phyloP scores from a whole-genome alignment of 352 stramenopile species.

The Globisporangium orthogonon region DNA sequence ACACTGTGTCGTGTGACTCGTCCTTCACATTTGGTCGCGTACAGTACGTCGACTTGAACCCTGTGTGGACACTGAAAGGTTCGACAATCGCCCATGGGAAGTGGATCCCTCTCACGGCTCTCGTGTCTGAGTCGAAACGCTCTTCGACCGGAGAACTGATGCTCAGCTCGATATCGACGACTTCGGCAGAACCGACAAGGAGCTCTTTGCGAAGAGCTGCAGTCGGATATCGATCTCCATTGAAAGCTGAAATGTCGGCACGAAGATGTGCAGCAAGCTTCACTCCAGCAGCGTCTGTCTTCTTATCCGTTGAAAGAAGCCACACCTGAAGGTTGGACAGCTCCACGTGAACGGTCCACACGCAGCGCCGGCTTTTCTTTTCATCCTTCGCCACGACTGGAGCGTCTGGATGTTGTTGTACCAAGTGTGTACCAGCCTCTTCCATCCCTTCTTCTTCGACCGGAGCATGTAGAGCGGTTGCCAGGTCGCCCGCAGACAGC shows the following conservation, averaged over 20 bases:
- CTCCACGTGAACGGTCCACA: conserved; percentile 37
- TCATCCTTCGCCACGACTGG: neutral
- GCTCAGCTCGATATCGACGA: conserved; percentile 31
- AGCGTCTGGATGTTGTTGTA: too few species aligned
- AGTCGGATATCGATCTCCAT: neutral
- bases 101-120: conserved; percentile 8
- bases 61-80: conserved; percentile 32
- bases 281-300: conserved; percentile 43
- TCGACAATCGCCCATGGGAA: conserved; percentile 42
- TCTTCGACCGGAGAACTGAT: conserved; percentile 22
- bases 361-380: neutral
- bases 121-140: conserved; percentile 3
- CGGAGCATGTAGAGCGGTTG: conserved; percentile 1
- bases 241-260: conserved; percentile 7
- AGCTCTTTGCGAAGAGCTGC: conserved; percentile 4
- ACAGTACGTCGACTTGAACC: conserved; percentile 7
- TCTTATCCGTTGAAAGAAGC: conserved; percentile 59
- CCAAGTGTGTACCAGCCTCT: neutral
- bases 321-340: conserved; percentile 56
- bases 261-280: conserved; percentile 32
- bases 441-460: neutral
- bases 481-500: conserved; percentile 6
- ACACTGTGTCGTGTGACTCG: neutral
- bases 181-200: conserved; percentile 19
- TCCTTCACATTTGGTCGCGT: conserved; percentile 1